Base-by-base conservation (phyloP, 768 basidiomycete species). In the Trametopsis cervina region DNA sequence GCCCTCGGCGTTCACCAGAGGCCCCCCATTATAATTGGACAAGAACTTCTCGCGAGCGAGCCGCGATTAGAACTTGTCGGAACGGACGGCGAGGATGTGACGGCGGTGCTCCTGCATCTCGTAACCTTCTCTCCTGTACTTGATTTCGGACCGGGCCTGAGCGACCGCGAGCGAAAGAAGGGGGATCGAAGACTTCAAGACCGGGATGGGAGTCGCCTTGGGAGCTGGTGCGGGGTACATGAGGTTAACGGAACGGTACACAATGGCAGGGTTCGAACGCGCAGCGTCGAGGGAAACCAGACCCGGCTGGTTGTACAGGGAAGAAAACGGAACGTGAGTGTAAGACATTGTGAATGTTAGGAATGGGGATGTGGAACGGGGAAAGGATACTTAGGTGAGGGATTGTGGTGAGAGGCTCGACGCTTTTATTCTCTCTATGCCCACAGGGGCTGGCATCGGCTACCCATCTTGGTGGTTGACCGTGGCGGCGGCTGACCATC, bases 251-350 rank as follows among this genome's bases (percentile, higher is more conserved):
- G 44, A 45, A 22, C 44, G 44, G 18, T 45, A 45, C 13, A 29
- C 27, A 27, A 45, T 45, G 10, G 5, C n/a, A 27, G 44, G 44
- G 26, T 45, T 33, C 15, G 15, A 13, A 27, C 44, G 44, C 10
- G 44, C 44, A 17, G 25, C 44, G 23, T 11, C 11, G 5, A 45
- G 27, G 10, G 44, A 45, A 27, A 45, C 22, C 44, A 45, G 45
- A 25, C 23, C 42, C 5, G 42, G 17, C n/a, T 24, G 17, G 18
- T 24, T 9, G 35, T 83, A 67, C 24, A 86, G 70, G 13, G 71
- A 70, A 44, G 62, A 64, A 53, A 50, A 57, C 24, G 46, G 47
- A 15, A 56, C 26, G n/a, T 58, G 48, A 23, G 23, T 18, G 43
- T n/a, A 12, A 35, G 48, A 44, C 52, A 44, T 46, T 42, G 39